A percentile compares a stretch with the other conserved stretches of the same genome.
phyloP scores from a whole-genome alignment of 1,139 yeast species.

The Hemisphaericaspora xylofermentans region DNA sequence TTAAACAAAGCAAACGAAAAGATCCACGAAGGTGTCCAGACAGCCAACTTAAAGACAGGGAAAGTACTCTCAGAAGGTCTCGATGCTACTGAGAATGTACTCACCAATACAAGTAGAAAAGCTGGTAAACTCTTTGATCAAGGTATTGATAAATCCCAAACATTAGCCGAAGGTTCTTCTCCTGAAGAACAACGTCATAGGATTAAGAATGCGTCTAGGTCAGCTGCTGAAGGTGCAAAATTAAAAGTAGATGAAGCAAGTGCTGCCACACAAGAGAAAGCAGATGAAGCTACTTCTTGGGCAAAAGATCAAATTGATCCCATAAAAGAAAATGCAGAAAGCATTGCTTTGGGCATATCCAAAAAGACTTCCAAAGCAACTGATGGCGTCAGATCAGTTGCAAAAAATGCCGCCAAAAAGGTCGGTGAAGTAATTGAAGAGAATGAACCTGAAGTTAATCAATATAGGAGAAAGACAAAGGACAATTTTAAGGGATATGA shows the following conservation, averaged over 20 bases:
- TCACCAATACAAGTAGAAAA: constrained; percentile 9
- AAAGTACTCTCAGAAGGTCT: constrained; percentile 36
- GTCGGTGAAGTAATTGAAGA: background rate
- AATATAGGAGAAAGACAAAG: background rate
- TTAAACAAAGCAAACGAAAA: constrained; percentile 4
- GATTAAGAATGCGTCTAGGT: background rate
- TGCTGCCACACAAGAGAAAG: background rate
- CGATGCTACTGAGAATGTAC: constrained; percentile 28
- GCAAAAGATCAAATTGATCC: background rate
- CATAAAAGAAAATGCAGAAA: background rate
- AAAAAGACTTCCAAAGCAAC: background rate
- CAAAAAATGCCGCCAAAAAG: background rate
- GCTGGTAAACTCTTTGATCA: background rate
- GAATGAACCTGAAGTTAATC: background rate
- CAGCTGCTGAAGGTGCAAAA: constrained; percentile 1
- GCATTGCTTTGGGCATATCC: background rate
- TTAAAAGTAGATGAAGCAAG: background rate
- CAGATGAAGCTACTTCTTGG: background rate
- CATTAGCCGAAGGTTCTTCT: background rate
- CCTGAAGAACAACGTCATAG: background rate
- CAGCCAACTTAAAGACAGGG: constrained; percentile 28
- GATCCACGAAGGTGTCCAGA: constrained; percentile 7
- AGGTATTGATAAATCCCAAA: background rate
- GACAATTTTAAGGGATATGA: constrained; percentile 28
- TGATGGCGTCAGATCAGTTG: background rate